Conservation (phyloP, 495 filamentous ascomycete genomes). For the Cercophora samala region DNA sequence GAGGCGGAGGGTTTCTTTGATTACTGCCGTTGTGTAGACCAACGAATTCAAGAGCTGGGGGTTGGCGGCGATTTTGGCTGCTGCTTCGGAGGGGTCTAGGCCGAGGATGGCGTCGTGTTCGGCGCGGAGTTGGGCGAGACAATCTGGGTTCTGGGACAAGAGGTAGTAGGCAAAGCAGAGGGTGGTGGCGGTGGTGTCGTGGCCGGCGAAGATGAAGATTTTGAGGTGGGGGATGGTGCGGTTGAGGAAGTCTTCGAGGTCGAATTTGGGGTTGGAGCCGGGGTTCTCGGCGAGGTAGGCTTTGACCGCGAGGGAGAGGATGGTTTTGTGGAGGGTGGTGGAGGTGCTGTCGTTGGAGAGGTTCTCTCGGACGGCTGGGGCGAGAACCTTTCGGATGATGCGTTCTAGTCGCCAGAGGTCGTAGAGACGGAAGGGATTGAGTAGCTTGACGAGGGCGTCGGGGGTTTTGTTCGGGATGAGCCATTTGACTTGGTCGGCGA, state of each 20-base stretch:
- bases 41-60: conserved; percentile 37
- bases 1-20: conserved; percentile 10
- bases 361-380: neutral
- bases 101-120: conserved; percentile 45
- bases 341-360: neutral
- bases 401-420: neutral
- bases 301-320: conserved; percentile 23
- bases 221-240: conserved; percentile 29
- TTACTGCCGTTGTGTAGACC: conserved; percentile 1
- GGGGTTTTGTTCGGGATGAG: neutral
- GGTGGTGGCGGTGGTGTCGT: conserved; percentile 41
- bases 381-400: too few species aligned
- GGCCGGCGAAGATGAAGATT: conserved; percentile 43
- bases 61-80: conserved; percentile 25
- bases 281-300: conserved; percentile 22
- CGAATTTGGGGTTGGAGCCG: conserved; percentile 3
- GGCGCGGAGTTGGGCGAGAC: conserved; percentile 31
- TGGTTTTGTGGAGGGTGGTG: conserved; percentile 50
- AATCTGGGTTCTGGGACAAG: conserved; percentile 37
- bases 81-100: conserved; percentile 25
- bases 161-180: conserved; percentile 39
- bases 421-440: neutral
- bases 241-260: neutral
- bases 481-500: neutral
- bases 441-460: neutral